A percentile compares a stretch with the other conserved stretches of the same genome.
These are phyloP conservation scores for Kregervanrija fluxuum DNA, from an alignment of 805 yeast species.

Conservation along the genomic window DNA sequence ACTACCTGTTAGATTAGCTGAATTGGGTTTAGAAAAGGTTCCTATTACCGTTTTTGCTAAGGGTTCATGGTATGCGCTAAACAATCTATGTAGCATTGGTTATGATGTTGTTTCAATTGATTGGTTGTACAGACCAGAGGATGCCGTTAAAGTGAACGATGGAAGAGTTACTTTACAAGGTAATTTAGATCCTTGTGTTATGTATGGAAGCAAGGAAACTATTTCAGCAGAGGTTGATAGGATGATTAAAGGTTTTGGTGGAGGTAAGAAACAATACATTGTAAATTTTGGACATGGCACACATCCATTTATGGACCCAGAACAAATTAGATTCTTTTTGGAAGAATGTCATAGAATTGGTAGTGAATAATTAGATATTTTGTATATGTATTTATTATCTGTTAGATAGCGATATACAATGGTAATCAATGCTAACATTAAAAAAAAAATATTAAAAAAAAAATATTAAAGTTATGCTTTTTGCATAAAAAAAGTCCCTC, in stretches of 20 bases:
- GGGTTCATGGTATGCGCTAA: slow-evolving; percentile 96
- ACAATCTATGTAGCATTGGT: slow-evolving; percentile 71
- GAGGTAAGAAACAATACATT: slow-evolving; percentile 85
- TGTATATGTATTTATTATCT: too few relatives aligned
- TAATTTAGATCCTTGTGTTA: slow-evolving; percentile 90
- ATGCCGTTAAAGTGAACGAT: slow-evolving; percentile 67
- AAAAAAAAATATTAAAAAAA: too few relatives aligned
- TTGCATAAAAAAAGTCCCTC: slow-evolving; percentile 1
- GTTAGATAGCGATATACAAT: too few relatives aligned
- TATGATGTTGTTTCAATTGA: slow-evolving; percentile 89
- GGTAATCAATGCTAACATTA: too few relatives aligned
- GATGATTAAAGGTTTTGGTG: slow-evolving; percentile 91
- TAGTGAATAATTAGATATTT: slow-evolving; percentile 2
- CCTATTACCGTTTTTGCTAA: slow-evolving; percentile 91
- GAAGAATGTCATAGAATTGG: slow-evolving; percentile 40
- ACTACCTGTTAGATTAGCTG: slow-evolving; percentile 62
- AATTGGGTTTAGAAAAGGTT: slow-evolving; percentile 67
- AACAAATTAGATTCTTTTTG: slow-evolving; percentile 74
- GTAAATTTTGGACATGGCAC: slow-evolving; percentile 98
- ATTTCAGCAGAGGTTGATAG: slow-evolving; percentile 75
- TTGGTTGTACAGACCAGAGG: slow-evolving; percentile 81
- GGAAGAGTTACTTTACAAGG: slow-evolving; percentile 89
- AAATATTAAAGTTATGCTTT: too few relatives aligned
- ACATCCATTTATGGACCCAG: slow-evolving; percentile 96
- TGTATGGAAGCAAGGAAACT: slow-evolving; percentile 81